These are phyloP conservation scores for Isochrysis galbana DNA, from an alignment of 78 protist genomes.

Conservation along the genomic window DNA sequence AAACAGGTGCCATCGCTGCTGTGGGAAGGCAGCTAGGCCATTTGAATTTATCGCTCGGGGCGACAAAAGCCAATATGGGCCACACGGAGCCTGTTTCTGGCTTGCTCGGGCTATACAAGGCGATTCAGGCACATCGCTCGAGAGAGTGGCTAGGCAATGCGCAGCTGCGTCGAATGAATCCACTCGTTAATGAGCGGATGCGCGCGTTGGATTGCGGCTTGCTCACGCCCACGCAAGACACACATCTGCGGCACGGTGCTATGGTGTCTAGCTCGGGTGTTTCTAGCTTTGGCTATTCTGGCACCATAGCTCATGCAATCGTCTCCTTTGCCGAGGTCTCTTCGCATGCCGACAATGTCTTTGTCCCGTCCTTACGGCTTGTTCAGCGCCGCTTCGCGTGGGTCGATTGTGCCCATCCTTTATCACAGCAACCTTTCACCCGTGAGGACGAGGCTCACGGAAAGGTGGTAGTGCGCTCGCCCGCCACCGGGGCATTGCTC, in stretches of 20 bases:
- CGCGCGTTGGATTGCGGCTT: background rate
- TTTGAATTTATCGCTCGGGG: constrained; percentile 41
- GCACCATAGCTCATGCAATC: constrained; percentile 24
- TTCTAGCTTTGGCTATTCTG: background rate
- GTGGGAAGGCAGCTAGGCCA: background rate
- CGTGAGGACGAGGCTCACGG: background rate
- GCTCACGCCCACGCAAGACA: too few relatives aligned
- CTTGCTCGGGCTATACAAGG: background rate
- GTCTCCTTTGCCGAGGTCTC: background rate
- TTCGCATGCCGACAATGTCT: background rate
- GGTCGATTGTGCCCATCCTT: background rate
- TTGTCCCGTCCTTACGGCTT: background rate
- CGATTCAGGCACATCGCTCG: background rate
- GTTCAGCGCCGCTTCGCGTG: background rate
- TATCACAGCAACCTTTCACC: background rate
- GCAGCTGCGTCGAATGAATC: background rate
- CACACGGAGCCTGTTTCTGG: constrained; percentile 64
- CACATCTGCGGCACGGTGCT: too few relatives aligned
- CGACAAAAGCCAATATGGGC: constrained; percentile 72
- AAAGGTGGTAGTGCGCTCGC: background rate
- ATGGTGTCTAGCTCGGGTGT: background rate
- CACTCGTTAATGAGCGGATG: background rate
- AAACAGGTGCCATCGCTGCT: constrained; percentile 34
- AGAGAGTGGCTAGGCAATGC: background rate
- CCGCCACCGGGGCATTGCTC: background rate